phyloP scores from a whole-genome alignment of 129 eudicot species.

The Glebionis coronaria region DNA sequence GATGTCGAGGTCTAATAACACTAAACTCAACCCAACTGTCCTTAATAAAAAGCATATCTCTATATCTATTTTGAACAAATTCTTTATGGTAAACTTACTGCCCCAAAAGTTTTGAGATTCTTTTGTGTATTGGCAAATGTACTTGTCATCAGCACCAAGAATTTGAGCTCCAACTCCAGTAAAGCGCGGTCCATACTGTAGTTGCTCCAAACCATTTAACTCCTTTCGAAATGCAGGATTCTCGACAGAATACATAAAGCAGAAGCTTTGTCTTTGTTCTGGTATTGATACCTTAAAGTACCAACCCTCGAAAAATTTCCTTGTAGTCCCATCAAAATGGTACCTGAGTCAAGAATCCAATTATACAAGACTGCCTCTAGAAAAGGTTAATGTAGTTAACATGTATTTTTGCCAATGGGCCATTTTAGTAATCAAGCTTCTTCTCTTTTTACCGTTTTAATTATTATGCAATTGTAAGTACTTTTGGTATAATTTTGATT shows the following conservation, averaged over 20 bases:
- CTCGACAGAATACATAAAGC: conserved; percentile 95
- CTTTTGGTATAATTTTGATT: too few relatives aligned
- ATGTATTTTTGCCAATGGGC: background rate
- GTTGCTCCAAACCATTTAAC: conserved; percentile 60
- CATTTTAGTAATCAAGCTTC: background rate
- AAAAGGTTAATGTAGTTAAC: background rate
- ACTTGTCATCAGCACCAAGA: conserved; percentile 88
- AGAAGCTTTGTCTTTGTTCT: conserved; percentile 86
- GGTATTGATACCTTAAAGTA: conserved; percentile 97
- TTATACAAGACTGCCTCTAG: background rate
- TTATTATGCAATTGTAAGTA: too few relatives aligned
- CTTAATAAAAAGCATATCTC: background rate
- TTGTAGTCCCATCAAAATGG: conserved; percentile 82
- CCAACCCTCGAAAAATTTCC: conserved; percentile 98
- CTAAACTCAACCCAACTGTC: background rate
- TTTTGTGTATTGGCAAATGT: conserved; percentile 72
- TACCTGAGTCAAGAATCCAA: conserved; percentile 44
- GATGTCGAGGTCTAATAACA: too few relatives aligned
- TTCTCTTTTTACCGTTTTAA: too few relatives aligned
- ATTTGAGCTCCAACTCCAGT: conserved; percentile 97
- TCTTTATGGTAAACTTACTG: conserved; percentile 45
- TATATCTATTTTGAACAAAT: too few relatives aligned
- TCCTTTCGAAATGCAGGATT: conserved; percentile 72
- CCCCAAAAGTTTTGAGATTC: conserved; percentile 94
- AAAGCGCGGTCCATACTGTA: conserved; percentile 66